Conservation (phyloP, 2,329 filamentous ascomycete genomes). For the Coniochaeta prunicola region DNA sequence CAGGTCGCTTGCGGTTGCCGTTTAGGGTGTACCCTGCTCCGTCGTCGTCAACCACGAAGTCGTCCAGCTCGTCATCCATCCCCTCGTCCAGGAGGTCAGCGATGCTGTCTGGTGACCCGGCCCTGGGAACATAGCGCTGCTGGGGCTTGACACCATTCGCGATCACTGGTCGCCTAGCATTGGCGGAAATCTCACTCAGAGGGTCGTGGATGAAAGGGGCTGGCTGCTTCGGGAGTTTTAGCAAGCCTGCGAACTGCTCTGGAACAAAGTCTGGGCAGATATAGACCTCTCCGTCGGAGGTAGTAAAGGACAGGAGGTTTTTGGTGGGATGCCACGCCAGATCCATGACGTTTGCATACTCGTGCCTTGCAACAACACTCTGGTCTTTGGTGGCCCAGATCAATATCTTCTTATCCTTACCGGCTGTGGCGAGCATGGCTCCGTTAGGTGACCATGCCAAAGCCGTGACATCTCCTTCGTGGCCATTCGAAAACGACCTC, state of each 20-base stretch:
- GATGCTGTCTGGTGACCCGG: slow-evolving; percentile 66
- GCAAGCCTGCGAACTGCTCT: slow-evolving; percentile 46
- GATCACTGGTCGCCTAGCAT: slow-evolving; percentile 47
- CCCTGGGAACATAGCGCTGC: slow-evolving; percentile 39
- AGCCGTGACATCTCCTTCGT: slow-evolving; percentile 78
- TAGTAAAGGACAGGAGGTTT: slow-evolving; percentile 88
- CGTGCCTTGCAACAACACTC: slow-evolving; percentile 67
- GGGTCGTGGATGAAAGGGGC: slow-evolving; percentile 84
- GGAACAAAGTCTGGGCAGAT: slow-evolving; percentile 70
- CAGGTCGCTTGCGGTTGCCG: slow-evolving; percentile 39
- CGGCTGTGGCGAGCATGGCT: slow-evolving; percentile 69
- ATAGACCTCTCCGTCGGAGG: slow-evolving; percentile 85
- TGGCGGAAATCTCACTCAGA: slow-evolving; percentile 60
- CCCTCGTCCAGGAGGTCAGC: slow-evolving; percentile 68
- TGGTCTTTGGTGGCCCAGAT: slow-evolving; percentile 91
- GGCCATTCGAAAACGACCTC: slow-evolving; percentile 68
- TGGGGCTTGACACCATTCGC: slow-evolving; percentile 47
- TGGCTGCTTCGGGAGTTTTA: slow-evolving; percentile 57
- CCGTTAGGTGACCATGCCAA: slow-evolving; percentile 94
- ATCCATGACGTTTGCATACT: slow-evolving; percentile 78
- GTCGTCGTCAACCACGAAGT: slow-evolving; percentile 93
- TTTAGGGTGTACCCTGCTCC: slow-evolving; percentile 77
- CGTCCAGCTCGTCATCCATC: slow-evolving; percentile 47
- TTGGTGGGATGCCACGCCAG: slow-evolving; percentile 85
- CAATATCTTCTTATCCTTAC: slow-evolving; percentile 60